Base-by-base conservation (phyloP, 2,329 filamentous ascomycete genomes). In the Stemphylium beticola region DNA sequence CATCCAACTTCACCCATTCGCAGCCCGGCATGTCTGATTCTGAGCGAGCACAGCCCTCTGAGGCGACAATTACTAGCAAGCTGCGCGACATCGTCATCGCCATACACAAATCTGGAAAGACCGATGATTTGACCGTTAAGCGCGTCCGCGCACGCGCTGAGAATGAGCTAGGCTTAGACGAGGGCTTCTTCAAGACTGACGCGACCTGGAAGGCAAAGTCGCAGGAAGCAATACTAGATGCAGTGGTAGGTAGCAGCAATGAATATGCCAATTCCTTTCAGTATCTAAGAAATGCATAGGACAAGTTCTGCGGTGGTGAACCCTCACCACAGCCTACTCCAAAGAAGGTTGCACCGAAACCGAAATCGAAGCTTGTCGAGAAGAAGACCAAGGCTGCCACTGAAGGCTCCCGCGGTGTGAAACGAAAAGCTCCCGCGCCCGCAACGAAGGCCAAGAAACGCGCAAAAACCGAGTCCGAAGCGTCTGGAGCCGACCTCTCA, bases 61-160 rank as follows among this genome's bases (percentile, higher is more conserved):
- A 79, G 46, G 62, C 61, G 4, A 58, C 63, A 8, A 74, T 82
- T 47, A 70, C 78, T 38, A 58, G 67, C 43, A 74, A 73, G 22
- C 66, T 83, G 11, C 74, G 73, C 52, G 66, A 76, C 53, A 70
- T 75, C 24, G 78, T 81, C 33, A 67, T 74, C 40, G 62, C 71
- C 3, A 67, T 77, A 11, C 68, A 78, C 65, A 75, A 76, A 47
- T 61, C 65, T 2, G 75, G 74, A 49, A 73, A 82, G 17, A 68
- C 73, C 29, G 80, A 84, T 5, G 79, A 84, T 45, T 71, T 87
- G 57, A 86, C 85, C 0, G 77, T 87, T 47, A 86, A 85, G 58
- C 77, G 78, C 49, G 81, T 86, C 45, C 82, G 85, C 43, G 65
- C 76, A 26, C 78, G 78, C 20, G 81, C 80, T 4, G 85, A 86